Evolutionary conservation across 306 rosid species (phyloP), one percentile per base, ranked within the genome.

Genomic region (Begonia peltatifolia): DNA sequence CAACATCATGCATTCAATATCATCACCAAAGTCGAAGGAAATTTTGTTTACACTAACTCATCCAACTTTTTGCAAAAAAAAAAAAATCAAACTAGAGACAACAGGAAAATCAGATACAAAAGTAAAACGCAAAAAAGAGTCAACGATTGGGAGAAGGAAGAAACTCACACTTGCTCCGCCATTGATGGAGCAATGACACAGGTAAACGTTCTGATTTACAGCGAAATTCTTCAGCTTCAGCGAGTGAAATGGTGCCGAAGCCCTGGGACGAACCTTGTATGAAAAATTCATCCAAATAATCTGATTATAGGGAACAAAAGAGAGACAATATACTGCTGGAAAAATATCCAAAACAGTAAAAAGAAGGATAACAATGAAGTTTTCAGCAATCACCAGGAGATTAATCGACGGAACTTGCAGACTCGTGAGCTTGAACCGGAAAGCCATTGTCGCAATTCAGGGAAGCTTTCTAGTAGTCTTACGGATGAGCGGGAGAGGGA

Each of bases 151-250:
- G 11, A 22, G 6, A 30, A 52, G 35, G 9, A 35, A 22, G 47
- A 10, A 54, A 61, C 81, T 69, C 35, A 73, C 82, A 68, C 46
- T 63, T 47, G 49, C 51, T 38, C 54, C 64, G 66, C 51, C 69
- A 64, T 62, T 56, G 23, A 23, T 47, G 4, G 74, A 70, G 69
- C 69, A 71, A 17, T 68, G 41, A 12, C 22, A 49, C 41, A 47
- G 50, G 48, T 46, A 50, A 10, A 8, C 35, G 41, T 43, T 70
- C 60, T 46, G 76, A 68, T 38, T 58, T 61, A 66, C 59, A 9
- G 5, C 59, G 48, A 56, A 2, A 60, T 46, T 46, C 16, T 12
- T 63, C 17, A 57, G 49, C 41, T 60, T 46, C 51, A 50, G 13
- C n/a, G 42, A 61, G 58, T 36, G 23, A 64, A 43, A 58, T 36